These are phyloP conservation scores for Poronia punctata DNA, from an alignment of 495 filamentous ascomycete genomes.

Conservation along the genomic window DNA sequence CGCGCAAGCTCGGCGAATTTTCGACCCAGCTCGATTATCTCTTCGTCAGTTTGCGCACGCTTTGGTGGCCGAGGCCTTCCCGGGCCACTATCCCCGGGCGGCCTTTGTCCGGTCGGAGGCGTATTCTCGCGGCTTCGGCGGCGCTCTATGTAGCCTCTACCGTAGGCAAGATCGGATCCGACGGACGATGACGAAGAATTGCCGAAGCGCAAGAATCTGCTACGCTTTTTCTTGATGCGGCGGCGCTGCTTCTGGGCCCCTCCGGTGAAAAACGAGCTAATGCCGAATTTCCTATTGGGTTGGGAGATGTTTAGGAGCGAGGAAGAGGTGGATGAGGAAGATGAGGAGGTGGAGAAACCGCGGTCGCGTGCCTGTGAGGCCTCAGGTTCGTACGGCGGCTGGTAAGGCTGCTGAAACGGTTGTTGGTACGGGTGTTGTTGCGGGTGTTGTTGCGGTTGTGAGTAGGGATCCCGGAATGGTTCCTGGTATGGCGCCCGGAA, in stretches of 20 bases:
- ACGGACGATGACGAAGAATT: conserved; percentile 44
- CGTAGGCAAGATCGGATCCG: conserved; percentile 49
- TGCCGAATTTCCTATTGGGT: conserved; percentile 29
- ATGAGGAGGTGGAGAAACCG: conserved; percentile 34
- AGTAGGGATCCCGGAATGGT: conserved; percentile 3
- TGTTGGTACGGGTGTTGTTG: conserved; percentile 3
- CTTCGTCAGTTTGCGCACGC: conserved; percentile 39
- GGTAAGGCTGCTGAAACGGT: conserved; percentile 4
- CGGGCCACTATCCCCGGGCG: not conserved
- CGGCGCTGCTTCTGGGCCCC: conserved; percentile 21
- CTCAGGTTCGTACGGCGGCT: conserved; percentile 5
- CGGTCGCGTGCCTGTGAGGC: conserved; percentile 22
- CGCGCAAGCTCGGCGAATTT: conserved; percentile 39
- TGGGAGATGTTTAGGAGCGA: conserved; percentile 40
- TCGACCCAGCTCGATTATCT: conserved; percentile 41
- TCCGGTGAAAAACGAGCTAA: conserved; percentile 37
- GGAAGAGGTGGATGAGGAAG: conserved; percentile 38
- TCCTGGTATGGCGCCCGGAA: conserved; percentile 33
- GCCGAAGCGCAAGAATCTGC: conserved; percentile 34
- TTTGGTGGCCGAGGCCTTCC: conserved; percentile 14
- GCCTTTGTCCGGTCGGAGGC: conserved; percentile 5
- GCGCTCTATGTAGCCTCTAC: conserved; percentile 44
- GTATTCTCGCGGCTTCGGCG: conserved; percentile 23
- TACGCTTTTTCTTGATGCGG: conserved; percentile 35
- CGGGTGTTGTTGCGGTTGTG: conserved; percentile 2